Conservation (phyloP, 352 stramenopile genomes). For the Thalassiosira hispida region DNA sequence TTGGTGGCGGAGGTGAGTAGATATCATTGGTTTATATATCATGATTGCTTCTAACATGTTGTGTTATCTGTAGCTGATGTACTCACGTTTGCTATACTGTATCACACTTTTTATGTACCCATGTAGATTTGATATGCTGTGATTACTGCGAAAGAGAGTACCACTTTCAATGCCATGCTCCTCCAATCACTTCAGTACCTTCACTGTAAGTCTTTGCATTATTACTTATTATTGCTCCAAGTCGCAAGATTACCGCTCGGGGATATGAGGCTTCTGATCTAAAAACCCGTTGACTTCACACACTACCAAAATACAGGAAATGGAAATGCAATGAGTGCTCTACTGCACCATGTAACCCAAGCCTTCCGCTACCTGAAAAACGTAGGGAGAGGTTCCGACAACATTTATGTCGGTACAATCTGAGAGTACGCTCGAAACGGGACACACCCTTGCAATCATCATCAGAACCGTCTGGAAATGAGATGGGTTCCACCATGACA, state of each 20-base stretch:
- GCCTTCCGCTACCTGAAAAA: background rate
- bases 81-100: too few species aligned
- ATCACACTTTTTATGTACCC: too few species aligned
- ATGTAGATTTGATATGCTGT: conserved; percentile 3
- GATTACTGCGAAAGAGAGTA: background rate
- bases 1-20: too few species aligned
- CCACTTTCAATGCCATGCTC: background rate
- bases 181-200: background rate
- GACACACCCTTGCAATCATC: background rate
- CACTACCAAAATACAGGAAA: background rate
- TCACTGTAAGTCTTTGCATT: background rate
- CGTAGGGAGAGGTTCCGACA: background rate
- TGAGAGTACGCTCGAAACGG: background rate
- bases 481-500: background rate
- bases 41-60: too few species aligned
- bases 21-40: too few species aligned
- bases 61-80: too few species aligned
- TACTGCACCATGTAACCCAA: too few species aligned
- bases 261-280: too few species aligned
- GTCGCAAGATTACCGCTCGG: too few species aligned
- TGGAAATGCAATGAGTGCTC: conserved; percentile 6
- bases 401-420: background rate
- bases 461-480: background rate
- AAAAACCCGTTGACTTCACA: too few species aligned
- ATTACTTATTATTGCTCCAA: too few species aligned